Evolutionary conservation across 495 filamentous ascomycete species (phyloP).

Genomic region (Cercophora sp.): DNA sequence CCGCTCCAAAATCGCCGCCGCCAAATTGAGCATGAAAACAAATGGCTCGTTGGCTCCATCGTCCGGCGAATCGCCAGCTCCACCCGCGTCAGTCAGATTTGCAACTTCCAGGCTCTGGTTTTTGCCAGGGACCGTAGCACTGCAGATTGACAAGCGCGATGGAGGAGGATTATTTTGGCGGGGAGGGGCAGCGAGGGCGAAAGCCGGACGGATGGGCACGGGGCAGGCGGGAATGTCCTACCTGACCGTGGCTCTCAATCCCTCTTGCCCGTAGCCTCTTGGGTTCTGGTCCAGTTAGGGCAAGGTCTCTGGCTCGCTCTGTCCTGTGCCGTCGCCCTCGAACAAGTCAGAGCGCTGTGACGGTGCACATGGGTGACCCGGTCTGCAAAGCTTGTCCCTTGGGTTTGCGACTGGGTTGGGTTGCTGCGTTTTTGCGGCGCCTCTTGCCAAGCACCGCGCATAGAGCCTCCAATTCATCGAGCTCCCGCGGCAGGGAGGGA

Average conservation of each 20-base stretch:
- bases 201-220: neutral
- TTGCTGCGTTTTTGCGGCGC: slow-evolving; percentile 9
- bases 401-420: slow-evolving; percentile 16
- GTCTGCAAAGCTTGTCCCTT: slow-evolving; percentile 26
- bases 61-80: slow-evolving; percentile 10
- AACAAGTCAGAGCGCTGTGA: slow-evolving; percentile 17
- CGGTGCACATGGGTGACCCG: slow-evolving; percentile 20
- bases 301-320: no score
- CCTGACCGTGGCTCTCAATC: no score
- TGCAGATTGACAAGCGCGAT: no score
- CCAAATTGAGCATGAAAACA: slow-evolving; percentile 14
- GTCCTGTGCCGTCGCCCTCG: neutral
- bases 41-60: slow-evolving; percentile 20
- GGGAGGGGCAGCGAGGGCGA: neutral
- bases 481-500: neutral
- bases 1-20: neutral
- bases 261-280: no score
- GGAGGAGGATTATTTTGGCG: no score
- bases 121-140: slow-evolving; percentile 3
- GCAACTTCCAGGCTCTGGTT: neutral
- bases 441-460: slow-evolving; percentile 2
- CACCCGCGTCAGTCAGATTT: slow-evolving; percentile 13
- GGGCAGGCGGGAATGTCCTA: no score
- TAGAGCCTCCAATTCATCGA: neutral
- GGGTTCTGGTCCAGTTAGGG: no score